These are phyloP conservation scores for Forsythia suspensa DNA, from an alignment of 257 asterid genomes.

Conservation along the genomic window DNA sequence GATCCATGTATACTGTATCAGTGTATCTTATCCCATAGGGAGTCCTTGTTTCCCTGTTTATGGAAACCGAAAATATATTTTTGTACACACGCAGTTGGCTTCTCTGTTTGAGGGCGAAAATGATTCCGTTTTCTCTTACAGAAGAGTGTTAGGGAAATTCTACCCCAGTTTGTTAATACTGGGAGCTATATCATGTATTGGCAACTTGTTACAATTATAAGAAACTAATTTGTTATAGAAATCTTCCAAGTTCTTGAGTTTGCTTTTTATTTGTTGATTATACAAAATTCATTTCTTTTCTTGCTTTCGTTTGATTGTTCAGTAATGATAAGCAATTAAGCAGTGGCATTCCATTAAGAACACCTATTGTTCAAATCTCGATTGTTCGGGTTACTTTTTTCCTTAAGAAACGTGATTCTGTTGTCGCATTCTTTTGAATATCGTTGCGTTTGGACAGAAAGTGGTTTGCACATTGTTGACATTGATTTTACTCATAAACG, in stretches of 20 bases:
- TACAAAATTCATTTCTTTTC: background rate
- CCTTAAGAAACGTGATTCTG: background rate
- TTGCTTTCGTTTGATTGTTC: background rate
- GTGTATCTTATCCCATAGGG: too few species aligned
- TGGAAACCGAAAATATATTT: background rate
- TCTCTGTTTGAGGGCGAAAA: conserved; percentile 48
- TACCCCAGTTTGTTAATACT: conserved; percentile 13
- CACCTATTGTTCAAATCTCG: background rate
- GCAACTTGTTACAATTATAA: background rate
- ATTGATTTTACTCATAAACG: background rate
- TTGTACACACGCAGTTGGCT: conserved; percentile 39
- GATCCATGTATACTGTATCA: too few species aligned
- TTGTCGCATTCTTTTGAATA: background rate
- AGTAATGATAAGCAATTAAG: background rate
- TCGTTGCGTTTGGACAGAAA: background rate
- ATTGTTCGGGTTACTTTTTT: too few species aligned
- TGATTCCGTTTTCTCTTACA: conserved; percentile 36
- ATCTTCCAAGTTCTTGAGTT: background rate
- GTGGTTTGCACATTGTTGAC: background rate
- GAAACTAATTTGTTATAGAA: background rate
- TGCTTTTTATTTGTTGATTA: background rate
- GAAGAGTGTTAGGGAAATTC: conserved; percentile 38
- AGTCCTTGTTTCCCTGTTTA: too few species aligned
- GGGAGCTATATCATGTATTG: conserved; percentile 16
- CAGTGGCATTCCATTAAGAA: background rate